Base-by-base conservation (phyloP, 768 basidiomycete genomes). In the Hydnum rufescens region DNA sequence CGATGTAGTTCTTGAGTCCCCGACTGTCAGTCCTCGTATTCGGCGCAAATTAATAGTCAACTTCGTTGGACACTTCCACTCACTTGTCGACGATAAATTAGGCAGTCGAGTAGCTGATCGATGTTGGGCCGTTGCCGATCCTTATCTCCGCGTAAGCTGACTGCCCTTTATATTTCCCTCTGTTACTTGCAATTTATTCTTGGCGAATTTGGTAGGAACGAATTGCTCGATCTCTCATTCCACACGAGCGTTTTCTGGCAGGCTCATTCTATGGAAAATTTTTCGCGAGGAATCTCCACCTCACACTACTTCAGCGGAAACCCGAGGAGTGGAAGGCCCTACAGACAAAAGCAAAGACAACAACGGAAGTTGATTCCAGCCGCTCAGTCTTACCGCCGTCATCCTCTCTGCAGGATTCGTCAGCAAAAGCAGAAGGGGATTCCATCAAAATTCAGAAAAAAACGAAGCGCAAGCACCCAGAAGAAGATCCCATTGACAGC, bases 71-170 rank as follows among this genome's bases (percentile, higher is more conserved):
- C 74, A 80, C 54, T 95, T 80, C 65, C 79, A 82, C 61, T 61
- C 68, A 29, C 76, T 99, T 31, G 84, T 83, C 3, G 83, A 92
- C 62, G 88, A 96, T 62, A 77, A 82, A 43, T 77, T 95, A 57
- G 95, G 95, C 43, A 87, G 85, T 59, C 73, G 88, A 46, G 78
- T 97, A 0, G 85, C 76, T 3, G 93, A 92, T 60, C 77, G 82
- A n/a, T 85, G 82, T 58, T 97, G 89, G 88, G 76, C 73, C 1
- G 77, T 75, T 56, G 80, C 84, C n/a, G 95, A 99, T 66, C 80
- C 86, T 1, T 96, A 84, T 65, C 73, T 95, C 57, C 90, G 83
- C 70, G 89, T 90, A 55, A 23, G 71, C 61, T 32, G n/a, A 8
- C 22, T 36, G 25, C n/a, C 28, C 31, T 8, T 19, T 39, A 8